Conservation (phyloP, 768 basidiomycete species). For the Phlebiopsis flavidoalba region DNA sequence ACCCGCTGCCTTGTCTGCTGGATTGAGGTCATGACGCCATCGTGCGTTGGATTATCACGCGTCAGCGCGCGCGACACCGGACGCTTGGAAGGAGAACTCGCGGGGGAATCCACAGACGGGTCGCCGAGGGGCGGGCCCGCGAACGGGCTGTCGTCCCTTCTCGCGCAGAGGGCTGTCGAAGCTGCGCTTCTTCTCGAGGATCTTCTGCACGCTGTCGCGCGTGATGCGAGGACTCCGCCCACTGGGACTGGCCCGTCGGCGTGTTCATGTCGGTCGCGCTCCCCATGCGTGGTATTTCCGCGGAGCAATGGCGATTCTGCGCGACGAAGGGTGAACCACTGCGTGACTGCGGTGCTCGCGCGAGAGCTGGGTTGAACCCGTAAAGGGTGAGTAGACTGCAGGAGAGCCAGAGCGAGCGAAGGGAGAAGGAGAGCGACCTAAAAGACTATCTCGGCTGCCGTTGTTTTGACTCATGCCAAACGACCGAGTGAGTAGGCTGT, state of each 20-base stretch:
- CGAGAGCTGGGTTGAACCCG: constrained; percentile 10
- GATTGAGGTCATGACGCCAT: constrained; percentile 31
- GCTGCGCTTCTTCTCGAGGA: constrained; percentile 41
- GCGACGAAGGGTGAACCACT: constrained; percentile 13
- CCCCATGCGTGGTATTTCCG: constrained; percentile 3
- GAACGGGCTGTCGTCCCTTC: not conserved
- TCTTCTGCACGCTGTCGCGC: constrained; percentile 47
- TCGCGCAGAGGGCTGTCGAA: constrained; percentile 35
- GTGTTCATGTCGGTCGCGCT: constrained; percentile 17
- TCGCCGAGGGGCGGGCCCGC: not conserved
- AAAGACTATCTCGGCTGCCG: constrained; percentile 5
- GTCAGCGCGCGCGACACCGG: constrained; percentile 13
- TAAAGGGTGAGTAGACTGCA: constrained; percentile 9
- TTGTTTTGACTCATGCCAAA: constrained; percentile 3
- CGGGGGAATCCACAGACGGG: not conserved
- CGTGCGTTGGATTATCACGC: constrained; percentile 23
- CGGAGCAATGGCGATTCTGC: not conserved
- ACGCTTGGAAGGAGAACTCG: not conserved
- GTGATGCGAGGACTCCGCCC: constrained; percentile 40
- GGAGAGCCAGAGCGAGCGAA: constrained; percentile 3
- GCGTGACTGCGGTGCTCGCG: constrained; percentile 1
- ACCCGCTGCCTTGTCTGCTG: constrained; percentile 27
- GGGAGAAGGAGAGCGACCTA: constrained; percentile 5
- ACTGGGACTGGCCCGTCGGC: constrained; percentile 19
- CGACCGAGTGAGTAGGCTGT: not conserved